Percentiles rank a stretch among this genome's conserved stretches.
phyloP scores from a whole-genome alignment of 495 filamentous ascomycete genomes.

The Talaromyces trachyspermus region DNA sequence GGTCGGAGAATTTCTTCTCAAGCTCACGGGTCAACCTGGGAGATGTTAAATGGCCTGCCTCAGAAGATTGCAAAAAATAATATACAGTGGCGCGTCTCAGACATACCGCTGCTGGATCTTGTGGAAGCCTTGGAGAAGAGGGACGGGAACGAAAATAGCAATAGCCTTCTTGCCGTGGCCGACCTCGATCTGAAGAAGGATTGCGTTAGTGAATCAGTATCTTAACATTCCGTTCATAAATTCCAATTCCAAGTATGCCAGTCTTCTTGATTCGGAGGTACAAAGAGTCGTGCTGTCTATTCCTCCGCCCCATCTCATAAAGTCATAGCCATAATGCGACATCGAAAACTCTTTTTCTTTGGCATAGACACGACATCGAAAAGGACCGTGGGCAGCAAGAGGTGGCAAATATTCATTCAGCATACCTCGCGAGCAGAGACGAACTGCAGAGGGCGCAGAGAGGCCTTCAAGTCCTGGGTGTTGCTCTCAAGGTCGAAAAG shows the following conservation, averaged over 20 bases:
- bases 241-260: too few species aligned
- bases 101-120: constrained; percentile 97
- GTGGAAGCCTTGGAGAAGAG: constrained; percentile 91
- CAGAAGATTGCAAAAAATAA: background rate
- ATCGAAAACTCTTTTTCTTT: too few species aligned
- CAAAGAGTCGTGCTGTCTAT: too few species aligned
- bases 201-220: constrained; percentile 2
- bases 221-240: background rate
- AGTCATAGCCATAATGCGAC: too few species aligned
- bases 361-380: constrained; percentile 10
- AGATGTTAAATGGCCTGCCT: constrained; percentile 15
- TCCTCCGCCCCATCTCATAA: too few species aligned
- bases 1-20: constrained; percentile 99
- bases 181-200: constrained; percentile 77
- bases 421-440: constrained; percentile 96
- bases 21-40: constrained; percentile 95
- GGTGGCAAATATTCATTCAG: constrained; percentile 24
- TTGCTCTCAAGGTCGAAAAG: constrained; percentile 97
- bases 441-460: constrained; percentile 94
- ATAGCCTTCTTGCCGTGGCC: constrained; percentile 99
- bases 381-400: constrained; percentile 8
- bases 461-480: constrained; percentile 88
- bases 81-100: too few species aligned
- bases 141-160: constrained; percentile 99
- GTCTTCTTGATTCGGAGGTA: too few species aligned